A percentile compares a stretch with the other conserved stretches of the same genome.
Conservation (phyloP, 208 protist species). For the Jaenimonas drosophilae region DNA sequence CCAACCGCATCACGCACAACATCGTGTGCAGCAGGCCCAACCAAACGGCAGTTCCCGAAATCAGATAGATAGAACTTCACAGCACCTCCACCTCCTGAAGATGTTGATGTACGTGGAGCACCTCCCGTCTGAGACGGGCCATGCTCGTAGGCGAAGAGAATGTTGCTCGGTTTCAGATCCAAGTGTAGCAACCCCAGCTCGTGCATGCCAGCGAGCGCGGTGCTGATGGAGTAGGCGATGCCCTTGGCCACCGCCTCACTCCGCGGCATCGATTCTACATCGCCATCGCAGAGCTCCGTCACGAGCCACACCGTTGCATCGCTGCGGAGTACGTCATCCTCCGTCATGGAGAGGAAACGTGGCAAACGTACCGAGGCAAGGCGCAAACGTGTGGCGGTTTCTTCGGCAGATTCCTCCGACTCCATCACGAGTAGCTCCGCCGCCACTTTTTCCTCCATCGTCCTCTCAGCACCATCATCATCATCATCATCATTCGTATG, state of each 20-base stretch:
- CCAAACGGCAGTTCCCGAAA: slow-evolving; percentile 80
- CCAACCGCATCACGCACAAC: slow-evolving; percentile 47
- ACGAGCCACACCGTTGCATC: slow-evolving; percentile 74
- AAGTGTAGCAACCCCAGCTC: slow-evolving; percentile 69
- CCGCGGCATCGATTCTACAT: slow-evolving; percentile 57
- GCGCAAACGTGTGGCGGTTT: no score
- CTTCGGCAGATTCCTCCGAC: slow-evolving; percentile 4
- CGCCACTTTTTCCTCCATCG: slow-evolving; percentile 13
- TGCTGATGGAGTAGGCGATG: slow-evolving; percentile 69
- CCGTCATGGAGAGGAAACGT: slow-evolving; percentile 64
- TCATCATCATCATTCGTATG: neutral
- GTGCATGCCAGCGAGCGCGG: slow-evolving; percentile 74
- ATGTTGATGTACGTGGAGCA: neutral
- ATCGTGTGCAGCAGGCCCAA: slow-evolving; percentile 29
- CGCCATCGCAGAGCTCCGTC: slow-evolving; percentile 78
- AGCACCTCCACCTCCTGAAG: slow-evolving; percentile 2
- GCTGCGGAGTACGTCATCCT: slow-evolving; percentile 48
- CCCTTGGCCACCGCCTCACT: slow-evolving; percentile 41
- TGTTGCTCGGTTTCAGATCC: slow-evolving; percentile 83
- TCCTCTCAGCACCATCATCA: neutral
- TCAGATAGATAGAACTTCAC: slow-evolving; percentile 83
- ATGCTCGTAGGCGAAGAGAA: slow-evolving; percentile 69
- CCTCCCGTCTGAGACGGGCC: slow-evolving; percentile 21
- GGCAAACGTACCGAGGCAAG: slow-evolving; percentile 41
- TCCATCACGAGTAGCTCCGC: slow-evolving; percentile 12